phyloP scores from a whole-genome alignment of 1,284 basidiomycete genomes.

The Filobasidium uniguttulatum region DNA sequence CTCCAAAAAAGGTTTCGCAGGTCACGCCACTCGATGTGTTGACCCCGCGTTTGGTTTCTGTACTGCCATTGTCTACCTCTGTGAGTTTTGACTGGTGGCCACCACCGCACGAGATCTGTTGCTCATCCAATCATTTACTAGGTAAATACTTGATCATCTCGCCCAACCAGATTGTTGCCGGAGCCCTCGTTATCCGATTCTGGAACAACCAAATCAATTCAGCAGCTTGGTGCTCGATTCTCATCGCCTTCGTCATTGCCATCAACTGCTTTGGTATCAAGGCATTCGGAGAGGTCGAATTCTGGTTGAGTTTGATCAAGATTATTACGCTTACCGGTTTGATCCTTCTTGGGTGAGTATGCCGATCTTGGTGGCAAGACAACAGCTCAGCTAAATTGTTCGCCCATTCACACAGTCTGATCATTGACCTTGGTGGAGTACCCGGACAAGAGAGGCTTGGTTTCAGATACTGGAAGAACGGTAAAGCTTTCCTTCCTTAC shows the following conservation, averaged over 20 bases:
- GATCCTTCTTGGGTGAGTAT: conserved; percentile 45
- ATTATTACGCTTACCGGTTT: conserved; percentile 47
- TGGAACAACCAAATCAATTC: conserved; percentile 25
- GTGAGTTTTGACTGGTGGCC: conserved; percentile 16
- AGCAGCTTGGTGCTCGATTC: conserved; percentile 34
- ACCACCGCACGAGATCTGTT: no score
- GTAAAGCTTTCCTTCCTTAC: conserved; percentile 27
- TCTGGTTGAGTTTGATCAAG: conserved; percentile 43
- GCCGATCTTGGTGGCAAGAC: no score
- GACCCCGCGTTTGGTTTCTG: conserved; percentile 38
- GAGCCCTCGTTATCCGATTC: conserved; percentile 31
- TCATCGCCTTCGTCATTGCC: conserved; percentile 29
- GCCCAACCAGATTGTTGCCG: conserved; percentile 37
- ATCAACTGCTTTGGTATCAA: conserved; percentile 40
- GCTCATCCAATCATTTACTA: not conserved
- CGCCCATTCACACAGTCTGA: conserved; percentile 21
- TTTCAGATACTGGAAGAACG: conserved; percentile 44
- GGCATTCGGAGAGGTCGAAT: conserved; percentile 51
- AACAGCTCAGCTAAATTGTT: no score
- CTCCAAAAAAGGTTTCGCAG: conserved; percentile 35
- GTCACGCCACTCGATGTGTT: conserved; percentile 34
- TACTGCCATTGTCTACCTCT: conserved; percentile 24
- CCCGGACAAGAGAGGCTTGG: conserved; percentile 51
- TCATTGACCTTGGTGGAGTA: conserved; percentile 54
- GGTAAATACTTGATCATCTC: conserved; percentile 34